Percentiles rank a stretch among this genome's conserved stretches.
phyloP scores from a whole-genome alignment of 352 stramenopile species.

The Globisporangium barbulae region DNA sequence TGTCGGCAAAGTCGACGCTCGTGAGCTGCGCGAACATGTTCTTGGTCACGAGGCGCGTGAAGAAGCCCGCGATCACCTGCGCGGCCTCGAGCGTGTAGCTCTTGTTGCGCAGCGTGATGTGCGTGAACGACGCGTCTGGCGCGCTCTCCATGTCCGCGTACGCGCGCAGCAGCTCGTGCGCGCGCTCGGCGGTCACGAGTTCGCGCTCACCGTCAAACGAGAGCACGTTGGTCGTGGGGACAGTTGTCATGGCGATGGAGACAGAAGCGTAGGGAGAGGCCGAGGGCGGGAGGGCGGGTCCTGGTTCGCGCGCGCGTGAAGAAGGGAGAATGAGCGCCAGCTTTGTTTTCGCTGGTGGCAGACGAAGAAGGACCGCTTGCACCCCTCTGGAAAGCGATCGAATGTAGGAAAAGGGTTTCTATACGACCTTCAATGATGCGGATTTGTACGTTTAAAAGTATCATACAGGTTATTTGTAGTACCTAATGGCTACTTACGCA shows the following conservation, averaged over 20 bases:
- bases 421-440: background rate
- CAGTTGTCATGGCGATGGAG: slow-evolving; percentile 1
- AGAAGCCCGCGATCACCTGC: slow-evolving; percentile 71
- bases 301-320: slow-evolving; percentile 12
- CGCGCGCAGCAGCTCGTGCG: slow-evolving; percentile 57
- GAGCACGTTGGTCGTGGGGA: slow-evolving; percentile 13
- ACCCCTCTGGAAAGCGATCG: background rate
- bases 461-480: background rate
- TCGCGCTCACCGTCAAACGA: slow-evolving; percentile 76
- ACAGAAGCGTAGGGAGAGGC: background rate
- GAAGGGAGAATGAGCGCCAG: slow-evolving; percentile 9
- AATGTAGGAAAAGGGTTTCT: background rate
- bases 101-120: slow-evolving; percentile 88
- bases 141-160: slow-evolving; percentile 34
- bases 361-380: background rate
- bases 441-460: background rate
- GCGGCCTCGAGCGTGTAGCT: slow-evolving; percentile 82
- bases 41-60: slow-evolving; percentile 41
- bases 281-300: background rate
- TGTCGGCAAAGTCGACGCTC: slow-evolving; percentile 85
- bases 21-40: slow-evolving; percentile 56
- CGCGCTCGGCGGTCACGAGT: slow-evolving; percentile 69
- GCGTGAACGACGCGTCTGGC: slow-evolving; percentile 43
- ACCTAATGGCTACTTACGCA: no score
- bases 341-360: slow-evolving; percentile 4